Evolutionary conservation across 2,329 filamentous ascomycete genomes (phyloP).

Genomic region (Aspergillus sp.): DNA sequence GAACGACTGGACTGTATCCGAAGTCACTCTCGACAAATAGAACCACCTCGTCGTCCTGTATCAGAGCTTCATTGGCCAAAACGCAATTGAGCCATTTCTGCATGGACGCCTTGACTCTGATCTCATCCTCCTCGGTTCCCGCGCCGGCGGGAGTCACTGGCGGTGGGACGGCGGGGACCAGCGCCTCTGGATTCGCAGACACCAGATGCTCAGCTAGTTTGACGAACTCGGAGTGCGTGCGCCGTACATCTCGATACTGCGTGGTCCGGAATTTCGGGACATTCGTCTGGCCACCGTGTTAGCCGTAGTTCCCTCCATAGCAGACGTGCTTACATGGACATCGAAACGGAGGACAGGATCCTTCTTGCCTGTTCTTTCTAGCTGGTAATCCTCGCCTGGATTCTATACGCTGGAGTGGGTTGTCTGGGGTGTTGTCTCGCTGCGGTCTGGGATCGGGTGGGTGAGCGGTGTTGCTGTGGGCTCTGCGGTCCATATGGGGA

Average conservation of each 20-base stretch:
- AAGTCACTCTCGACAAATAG: slow-evolving; percentile 99
- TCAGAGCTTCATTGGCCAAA: slow-evolving; percentile 82
- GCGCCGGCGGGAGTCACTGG: slow-evolving; percentile 88
- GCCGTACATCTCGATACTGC: slow-evolving; percentile 93
- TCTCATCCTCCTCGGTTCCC: slow-evolving; percentile 92
- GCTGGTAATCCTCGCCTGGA: slow-evolving; percentile 90
- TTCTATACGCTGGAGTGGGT: slow-evolving; percentile 63
- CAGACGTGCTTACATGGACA: slow-evolving; percentile 64
- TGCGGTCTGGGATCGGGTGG: slow-evolving; percentile 41
- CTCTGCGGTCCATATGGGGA: slow-evolving; percentile 29
- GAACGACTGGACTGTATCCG: slow-evolving; percentile 89
- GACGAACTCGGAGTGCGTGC: slow-evolving; percentile 88
- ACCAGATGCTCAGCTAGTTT: slow-evolving; percentile 95
- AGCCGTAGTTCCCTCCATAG: slow-evolving; percentile 1
- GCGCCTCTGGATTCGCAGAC: slow-evolving; percentile 90
- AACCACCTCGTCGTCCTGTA: slow-evolving; percentile 92
- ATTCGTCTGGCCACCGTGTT: slow-evolving; percentile 60
- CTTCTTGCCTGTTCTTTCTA: slow-evolving; percentile 85
- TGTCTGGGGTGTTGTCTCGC: slow-evolving; percentile 27
- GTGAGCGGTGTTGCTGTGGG: slow-evolving; percentile 32
- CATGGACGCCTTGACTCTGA: slow-evolving; percentile 75
- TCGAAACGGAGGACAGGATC: slow-evolving; percentile 93
- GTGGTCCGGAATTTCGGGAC: slow-evolving; percentile 97
- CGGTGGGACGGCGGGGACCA: slow-evolving; percentile 92
- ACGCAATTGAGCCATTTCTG: slow-evolving; percentile 95